Evolutionary conservation across 176 grass and related monocot genomes (phyloP).

Genomic region (Avena sativa): DNA sequence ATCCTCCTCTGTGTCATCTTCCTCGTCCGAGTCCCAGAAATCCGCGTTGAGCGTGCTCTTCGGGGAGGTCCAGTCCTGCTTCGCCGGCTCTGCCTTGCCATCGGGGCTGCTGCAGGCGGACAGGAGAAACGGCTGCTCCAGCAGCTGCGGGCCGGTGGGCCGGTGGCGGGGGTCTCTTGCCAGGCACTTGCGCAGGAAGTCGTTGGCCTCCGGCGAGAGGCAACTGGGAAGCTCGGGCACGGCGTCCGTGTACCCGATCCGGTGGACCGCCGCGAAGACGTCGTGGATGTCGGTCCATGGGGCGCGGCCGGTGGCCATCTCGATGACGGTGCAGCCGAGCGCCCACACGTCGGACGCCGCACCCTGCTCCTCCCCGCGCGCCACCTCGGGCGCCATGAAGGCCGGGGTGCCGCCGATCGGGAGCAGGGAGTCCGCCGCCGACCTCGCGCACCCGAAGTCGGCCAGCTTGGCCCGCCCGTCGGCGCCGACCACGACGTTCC

Average conservation of each 20-base stretch:
- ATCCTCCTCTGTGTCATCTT: constrained; percentile 28
- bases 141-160: constrained; percentile 46
- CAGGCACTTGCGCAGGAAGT: constrained; percentile 68
- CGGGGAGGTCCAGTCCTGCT: constrained; percentile 57
- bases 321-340: constrained; percentile 67
- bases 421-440: not conserved
- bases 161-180: constrained; percentile 46
- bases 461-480: constrained; percentile 62
- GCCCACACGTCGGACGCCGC: constrained; percentile 78
- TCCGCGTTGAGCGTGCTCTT: constrained; percentile 59
- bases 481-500: constrained; percentile 66
- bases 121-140: constrained; percentile 63
- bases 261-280: constrained; percentile 54
- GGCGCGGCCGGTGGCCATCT: constrained; percentile 67
- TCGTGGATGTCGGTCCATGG: constrained; percentile 53
- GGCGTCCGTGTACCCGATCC: constrained; percentile 65
- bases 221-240: constrained; percentile 45
- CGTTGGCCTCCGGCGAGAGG: constrained; percentile 52
- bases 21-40: constrained; percentile 52
- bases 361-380: constrained; percentile 63
- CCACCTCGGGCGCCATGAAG: constrained; percentile 91
- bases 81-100: constrained; percentile 43
- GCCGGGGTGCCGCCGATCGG: constrained; percentile 66
- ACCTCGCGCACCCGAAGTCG: constrained; percentile 67
- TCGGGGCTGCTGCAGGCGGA: constrained; percentile 14